A percentile compares a stretch with the other conserved stretches of the same genome.
Conservation (phyloP, 192 early-diverging fungal species). For the Coemansia sp. region DNA sequence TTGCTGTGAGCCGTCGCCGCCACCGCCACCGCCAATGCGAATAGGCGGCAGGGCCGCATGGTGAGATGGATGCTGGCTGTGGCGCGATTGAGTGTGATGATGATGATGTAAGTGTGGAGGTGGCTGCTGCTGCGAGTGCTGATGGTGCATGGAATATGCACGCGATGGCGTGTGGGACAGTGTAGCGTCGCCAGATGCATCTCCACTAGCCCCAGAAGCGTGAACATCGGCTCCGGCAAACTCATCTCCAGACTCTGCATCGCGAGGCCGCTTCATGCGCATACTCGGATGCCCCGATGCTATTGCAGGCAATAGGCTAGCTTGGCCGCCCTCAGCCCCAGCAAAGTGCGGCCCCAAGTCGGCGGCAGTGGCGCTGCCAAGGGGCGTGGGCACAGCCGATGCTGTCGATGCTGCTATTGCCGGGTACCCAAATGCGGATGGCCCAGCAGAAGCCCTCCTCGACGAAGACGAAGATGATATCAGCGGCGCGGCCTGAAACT, state of each 20-base stretch:
- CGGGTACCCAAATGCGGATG: slow-evolving; percentile 20
- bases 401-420: neutral
- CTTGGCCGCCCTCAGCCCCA: neutral
- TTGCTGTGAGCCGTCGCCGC: neutral
- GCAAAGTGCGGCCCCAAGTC: neutral
- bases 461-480: slow-evolving; percentile 2
- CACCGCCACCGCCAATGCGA: slow-evolving; percentile 4
- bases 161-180: neutral
- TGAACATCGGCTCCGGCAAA: neutral
- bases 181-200: neutral
- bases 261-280: slow-evolving; percentile 28
- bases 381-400: neutral
- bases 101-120: slow-evolving; percentile 14
- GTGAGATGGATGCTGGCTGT: neutral
- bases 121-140: slow-evolving; percentile 6
- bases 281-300: slow-evolving; percentile 9
- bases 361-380: slow-evolving; percentile 1
- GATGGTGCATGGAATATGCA: slow-evolving; percentile 1
- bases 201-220: neutral
- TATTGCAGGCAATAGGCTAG: neutral
- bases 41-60: slow-evolving; percentile 35
- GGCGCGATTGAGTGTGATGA: slow-evolving; percentile 15
- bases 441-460: neutral
- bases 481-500: neutral
- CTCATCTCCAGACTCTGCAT: slow-evolving; percentile 14